Evolutionary conservation across 345 rosid species (phyloP).

Genomic region (Lagerstroemia speciosa): DNA sequence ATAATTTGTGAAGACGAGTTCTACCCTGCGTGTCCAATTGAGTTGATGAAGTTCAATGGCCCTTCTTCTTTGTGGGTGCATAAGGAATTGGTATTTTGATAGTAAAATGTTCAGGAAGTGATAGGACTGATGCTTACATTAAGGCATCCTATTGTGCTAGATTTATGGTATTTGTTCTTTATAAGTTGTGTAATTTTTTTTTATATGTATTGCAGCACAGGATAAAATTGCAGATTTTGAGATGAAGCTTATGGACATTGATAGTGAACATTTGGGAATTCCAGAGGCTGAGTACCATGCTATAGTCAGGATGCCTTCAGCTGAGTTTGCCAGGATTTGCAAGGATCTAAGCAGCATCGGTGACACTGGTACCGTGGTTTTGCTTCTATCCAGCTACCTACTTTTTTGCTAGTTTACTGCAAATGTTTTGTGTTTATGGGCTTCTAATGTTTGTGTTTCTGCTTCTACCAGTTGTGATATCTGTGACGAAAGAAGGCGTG

Average conservation of each 20-base stretch:
- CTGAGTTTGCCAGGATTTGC: slow-evolving; percentile 83
- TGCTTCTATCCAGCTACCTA: neutral
- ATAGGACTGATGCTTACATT: neutral
- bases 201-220: slow-evolving; percentile 49
- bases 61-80: neutral
- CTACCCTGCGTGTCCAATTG: neutral
- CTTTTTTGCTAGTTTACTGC: neutral
- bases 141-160: too few relatives aligned
- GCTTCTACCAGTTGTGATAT: slow-evolving; percentile 25
- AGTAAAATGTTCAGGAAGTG: neutral
- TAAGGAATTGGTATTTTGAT: neutral
- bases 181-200: neutral
- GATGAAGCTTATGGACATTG: slow-evolving; percentile 98
- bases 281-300: slow-evolving; percentile 99
- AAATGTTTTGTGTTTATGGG: neutral
- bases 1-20: neutral
- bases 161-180: neutral
- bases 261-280: slow-evolving; percentile 93
- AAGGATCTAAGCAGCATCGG: slow-evolving; percentile 89
- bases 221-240: slow-evolving; percentile 95
- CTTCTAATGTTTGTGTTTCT: neutral
- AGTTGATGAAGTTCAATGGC: neutral
- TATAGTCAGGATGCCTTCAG: slow-evolving; percentile 89
- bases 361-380: slow-evolving; percentile 55
- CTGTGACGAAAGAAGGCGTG: slow-evolving; percentile 41